phyloP scores from a whole-genome alignment of 305 asterid species.

The Solanum hybrid region DNA sequence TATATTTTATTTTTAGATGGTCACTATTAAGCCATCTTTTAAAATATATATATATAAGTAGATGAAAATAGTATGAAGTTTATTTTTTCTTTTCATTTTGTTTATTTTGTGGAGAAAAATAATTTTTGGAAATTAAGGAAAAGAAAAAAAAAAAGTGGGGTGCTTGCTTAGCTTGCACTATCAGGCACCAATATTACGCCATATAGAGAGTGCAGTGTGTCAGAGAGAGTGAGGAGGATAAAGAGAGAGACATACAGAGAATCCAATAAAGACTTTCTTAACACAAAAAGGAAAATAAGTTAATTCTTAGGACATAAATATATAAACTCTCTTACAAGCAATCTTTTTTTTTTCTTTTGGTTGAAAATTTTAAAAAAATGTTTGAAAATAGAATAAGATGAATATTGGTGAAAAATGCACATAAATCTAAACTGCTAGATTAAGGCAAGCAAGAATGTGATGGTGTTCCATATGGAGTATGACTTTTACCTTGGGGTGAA shows the following conservation, averaged over 20 bases:
- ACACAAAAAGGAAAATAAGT: not conserved
- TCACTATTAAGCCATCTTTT: not conserved
- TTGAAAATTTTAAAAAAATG: not conserved
- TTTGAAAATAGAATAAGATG: not conserved
- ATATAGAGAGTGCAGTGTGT: constrained; percentile 24
- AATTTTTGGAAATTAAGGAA: not conserved
- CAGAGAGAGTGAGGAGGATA: constrained; percentile 26
- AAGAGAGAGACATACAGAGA: constrained; percentile 5
- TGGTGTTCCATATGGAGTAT: not conserved
- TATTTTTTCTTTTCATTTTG: not conserved
- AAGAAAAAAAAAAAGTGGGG: constrained; percentile 21
- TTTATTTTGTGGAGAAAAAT: not conserved
- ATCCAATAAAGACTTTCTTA: not conserved
- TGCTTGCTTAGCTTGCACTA: constrained; percentile 52
- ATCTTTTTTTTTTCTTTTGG: not conserved
- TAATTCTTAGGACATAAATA: not conserved
- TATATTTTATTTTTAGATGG: not conserved
- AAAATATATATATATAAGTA: not conserved
- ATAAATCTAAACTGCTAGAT: constrained; percentile 19
- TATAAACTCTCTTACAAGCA: not conserved
- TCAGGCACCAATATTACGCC: constrained; percentile 41
- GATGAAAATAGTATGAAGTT: constrained; percentile 8
- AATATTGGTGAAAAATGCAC: constrained; percentile 8
- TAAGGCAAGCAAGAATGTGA: constrained; percentile 35
- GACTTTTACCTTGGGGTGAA: not conserved